A percentile compares a stretch with the other conserved stretches of the same genome.
Evolutionary conservation across 352 stramenopile species (phyloP).

Genomic region (Globisporangium nunn): DNA sequence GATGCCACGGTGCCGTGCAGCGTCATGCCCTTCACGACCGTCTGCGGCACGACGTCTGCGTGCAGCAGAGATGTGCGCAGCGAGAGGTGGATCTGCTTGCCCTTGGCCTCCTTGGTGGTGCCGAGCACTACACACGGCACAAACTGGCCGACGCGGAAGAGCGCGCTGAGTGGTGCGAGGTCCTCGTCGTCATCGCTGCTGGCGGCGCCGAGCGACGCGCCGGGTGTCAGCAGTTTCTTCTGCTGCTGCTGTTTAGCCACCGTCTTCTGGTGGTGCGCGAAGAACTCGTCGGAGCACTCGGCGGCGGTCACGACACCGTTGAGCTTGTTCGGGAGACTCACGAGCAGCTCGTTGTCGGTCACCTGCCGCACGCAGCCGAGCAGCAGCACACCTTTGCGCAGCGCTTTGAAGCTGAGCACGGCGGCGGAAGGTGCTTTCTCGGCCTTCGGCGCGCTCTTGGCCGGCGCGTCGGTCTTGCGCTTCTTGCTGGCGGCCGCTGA

Average conservation of each 20-base stretch:
- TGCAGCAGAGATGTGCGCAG: slow-evolving; percentile 85
- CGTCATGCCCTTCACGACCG: slow-evolving; percentile 57
- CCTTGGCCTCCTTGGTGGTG: slow-evolving; percentile 62
- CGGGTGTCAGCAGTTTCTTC: slow-evolving; percentile 18
- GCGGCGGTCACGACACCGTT: slow-evolving; percentile 84
- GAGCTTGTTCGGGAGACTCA: slow-evolving; percentile 92
- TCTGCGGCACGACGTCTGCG: slow-evolving; percentile 50
- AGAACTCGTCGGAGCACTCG: slow-evolving; percentile 80
- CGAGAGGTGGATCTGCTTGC: slow-evolving; percentile 89
- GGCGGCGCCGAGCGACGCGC: slow-evolving; percentile 4
- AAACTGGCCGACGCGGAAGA: slow-evolving; percentile 81
- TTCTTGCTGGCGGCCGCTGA: slow-evolving; percentile 13
- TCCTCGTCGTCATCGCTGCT: slow-evolving; percentile 19
- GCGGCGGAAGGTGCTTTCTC: slow-evolving; percentile 26
- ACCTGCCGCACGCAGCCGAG: slow-evolving; percentile 89
- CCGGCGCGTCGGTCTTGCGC: slow-evolving; percentile 22
- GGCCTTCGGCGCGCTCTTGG: slow-evolving; percentile 8
- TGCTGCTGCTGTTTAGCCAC: slow-evolving; percentile 14
- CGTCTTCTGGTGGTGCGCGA: slow-evolving; percentile 20
- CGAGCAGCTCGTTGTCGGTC: slow-evolving; percentile 69
- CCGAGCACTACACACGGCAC: slow-evolving; percentile 77
- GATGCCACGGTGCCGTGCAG: slow-evolving; percentile 85
- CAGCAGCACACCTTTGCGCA: slow-evolving; percentile 66
- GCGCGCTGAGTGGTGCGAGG: slow-evolving; percentile 34
- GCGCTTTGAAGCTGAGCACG: slow-evolving; percentile 60